Conservation (phyloP, 2,329 filamentous ascomycete genomes). For the Phyllosticta paracitricarpa region DNA sequence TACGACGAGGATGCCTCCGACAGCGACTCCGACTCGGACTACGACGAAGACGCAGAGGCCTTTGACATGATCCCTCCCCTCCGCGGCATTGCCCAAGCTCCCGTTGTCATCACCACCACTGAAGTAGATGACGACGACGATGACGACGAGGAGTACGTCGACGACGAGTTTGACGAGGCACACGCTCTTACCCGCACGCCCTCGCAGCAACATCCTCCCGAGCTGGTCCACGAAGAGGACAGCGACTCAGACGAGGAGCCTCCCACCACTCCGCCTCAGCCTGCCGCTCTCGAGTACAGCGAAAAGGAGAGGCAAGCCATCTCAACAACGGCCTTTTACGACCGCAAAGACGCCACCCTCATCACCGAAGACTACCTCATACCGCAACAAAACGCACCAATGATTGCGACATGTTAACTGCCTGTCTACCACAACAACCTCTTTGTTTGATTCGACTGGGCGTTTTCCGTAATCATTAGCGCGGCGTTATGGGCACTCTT, state of each 20-base stretch:
- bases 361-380: slow-evolving; percentile 30
- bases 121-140: slow-evolving; percentile 31
- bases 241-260: slow-evolving; percentile 36
- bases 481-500: not conserved
- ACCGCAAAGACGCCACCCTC: slow-evolving; percentile 26
- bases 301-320: slow-evolving; percentile 36
- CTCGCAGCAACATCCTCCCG: slow-evolving; percentile 36
- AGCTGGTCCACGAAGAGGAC: slow-evolving; percentile 40
- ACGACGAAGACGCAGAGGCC: slow-evolving; percentile 42
- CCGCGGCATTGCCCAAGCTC: slow-evolving; percentile 30
- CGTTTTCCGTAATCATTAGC: not conserved
- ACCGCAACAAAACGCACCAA: slow-evolving; percentile 29
- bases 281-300: slow-evolving; percentile 34
- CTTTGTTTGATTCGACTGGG: not conserved
- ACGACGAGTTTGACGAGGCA: slow-evolving; percentile 36
- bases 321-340: slow-evolving; percentile 37
- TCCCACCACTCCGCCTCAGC: slow-evolving; percentile 37
- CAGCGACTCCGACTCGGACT: slow-evolving; percentile 34
- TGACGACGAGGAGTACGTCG: slow-evolving; percentile 37
- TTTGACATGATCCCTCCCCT: slow-evolving; percentile 34
- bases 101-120: slow-evolving; percentile 33
- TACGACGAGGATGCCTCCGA: slow-evolving; percentile 56
- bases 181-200: slow-evolving; percentile 37
- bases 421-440: not conserved
- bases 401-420: slow-evolving; percentile 31